phyloP scores from a whole-genome alignment of 805 yeast species.

The Metschnikowia peoriensis region DNA sequence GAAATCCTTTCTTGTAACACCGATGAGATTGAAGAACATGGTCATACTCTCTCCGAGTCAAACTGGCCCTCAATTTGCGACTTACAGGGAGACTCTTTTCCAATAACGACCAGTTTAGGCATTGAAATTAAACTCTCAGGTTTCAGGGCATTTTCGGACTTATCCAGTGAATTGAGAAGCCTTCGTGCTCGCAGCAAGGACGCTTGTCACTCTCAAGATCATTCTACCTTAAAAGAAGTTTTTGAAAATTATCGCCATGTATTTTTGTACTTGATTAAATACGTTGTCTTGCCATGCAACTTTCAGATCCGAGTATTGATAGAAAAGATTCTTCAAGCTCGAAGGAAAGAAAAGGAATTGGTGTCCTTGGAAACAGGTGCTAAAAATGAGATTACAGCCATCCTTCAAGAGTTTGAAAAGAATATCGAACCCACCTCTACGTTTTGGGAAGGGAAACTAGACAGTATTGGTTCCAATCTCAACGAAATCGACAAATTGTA shows the following conservation, averaged over 20 bases:
- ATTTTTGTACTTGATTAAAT: background rate
- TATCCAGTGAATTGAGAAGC: background rate
- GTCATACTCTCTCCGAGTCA: too few relatives aligned
- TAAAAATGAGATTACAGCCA: background rate
- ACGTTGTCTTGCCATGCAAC: background rate
- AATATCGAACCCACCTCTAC: too few relatives aligned
- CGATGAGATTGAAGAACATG: too few relatives aligned
- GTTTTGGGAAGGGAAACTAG: background rate
- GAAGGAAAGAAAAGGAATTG: background rate
- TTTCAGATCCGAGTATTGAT: background rate
- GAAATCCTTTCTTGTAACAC: too few relatives aligned
- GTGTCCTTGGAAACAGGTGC: background rate
- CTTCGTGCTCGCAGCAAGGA: background rate
- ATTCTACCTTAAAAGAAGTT: background rate
- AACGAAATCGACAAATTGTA: too few relatives aligned
- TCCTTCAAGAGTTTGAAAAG: background rate
- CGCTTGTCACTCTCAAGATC: background rate
- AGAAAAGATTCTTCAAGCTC: background rate
- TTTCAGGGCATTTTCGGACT: background rate
- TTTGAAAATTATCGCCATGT: background rate
- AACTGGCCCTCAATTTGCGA: background rate
- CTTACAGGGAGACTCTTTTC: background rate
- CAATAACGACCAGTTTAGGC: background rate
- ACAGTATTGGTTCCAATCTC: background rate
- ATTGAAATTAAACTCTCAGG: background rate